Conservation (phyloP, 306 rosid genomes). For the Quercus bicolor region DNA sequence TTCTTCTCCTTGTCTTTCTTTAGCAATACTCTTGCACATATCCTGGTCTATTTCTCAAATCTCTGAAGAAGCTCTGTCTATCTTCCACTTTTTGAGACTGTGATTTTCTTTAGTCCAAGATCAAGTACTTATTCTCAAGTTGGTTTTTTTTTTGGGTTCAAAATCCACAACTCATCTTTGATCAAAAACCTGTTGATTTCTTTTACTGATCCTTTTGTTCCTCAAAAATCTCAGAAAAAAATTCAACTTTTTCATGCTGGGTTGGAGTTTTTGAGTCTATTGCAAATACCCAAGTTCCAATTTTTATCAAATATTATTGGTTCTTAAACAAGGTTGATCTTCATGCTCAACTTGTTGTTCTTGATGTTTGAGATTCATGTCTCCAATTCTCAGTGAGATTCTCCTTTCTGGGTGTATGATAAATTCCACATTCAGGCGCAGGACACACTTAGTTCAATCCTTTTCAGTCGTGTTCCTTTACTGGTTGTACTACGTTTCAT, state of each 20-base stretch:
- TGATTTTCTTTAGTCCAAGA: background rate
- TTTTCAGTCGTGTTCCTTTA: constrained; percentile 97
- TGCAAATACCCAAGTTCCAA: background rate
- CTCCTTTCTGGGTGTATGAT: constrained; percentile 84
- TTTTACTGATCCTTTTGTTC: background rate
- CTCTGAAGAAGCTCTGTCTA: constrained; percentile 17
- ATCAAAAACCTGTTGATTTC: background rate
- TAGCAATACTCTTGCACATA: constrained; percentile 9
- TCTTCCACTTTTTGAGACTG: constrained; percentile 22
- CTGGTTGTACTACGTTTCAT: constrained; percentile 94
- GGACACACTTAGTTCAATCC: constrained; percentile 96
- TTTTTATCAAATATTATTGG: background rate
- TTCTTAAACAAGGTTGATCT: constrained; percentile 8
- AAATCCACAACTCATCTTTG: background rate
- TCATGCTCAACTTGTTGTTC: constrained; percentile 56
- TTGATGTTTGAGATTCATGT: constrained; percentile 94
- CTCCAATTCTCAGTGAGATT: constrained; percentile 81
- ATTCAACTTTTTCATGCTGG: background rate
- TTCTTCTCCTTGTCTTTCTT: constrained; percentile 3
- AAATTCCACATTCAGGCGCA: constrained; percentile 77
- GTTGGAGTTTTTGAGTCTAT: constrained; percentile 5
- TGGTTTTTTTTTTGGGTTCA: too few species aligned
- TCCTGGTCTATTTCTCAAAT: constrained; percentile 16
- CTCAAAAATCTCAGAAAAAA: background rate
- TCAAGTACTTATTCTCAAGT: background rate